A percentile compares a stretch with the other conserved stretches of the same genome.
phyloP scores from a whole-genome alignment of 1,139 yeast genomes.

The Geotrichum macrosporum region DNA sequence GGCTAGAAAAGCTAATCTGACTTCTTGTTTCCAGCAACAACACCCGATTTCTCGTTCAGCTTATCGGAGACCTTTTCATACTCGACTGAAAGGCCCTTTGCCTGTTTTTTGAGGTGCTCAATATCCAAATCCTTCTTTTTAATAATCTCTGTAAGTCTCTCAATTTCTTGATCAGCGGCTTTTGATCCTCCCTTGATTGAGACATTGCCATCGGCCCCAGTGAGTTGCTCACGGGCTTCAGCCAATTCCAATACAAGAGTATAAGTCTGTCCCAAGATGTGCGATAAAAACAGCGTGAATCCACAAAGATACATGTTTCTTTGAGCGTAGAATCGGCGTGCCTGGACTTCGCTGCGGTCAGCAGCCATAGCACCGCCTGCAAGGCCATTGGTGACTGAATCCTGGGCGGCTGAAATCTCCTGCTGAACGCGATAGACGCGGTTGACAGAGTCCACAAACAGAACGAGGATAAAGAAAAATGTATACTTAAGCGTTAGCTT shows the following conservation, averaged over 20 bases:
- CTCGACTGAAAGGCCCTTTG: constrained; percentile 60
- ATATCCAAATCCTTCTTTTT: constrained; percentile 60
- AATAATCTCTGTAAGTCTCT: constrained; percentile 51
- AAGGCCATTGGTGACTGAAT: constrained; percentile 18
- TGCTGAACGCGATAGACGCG: constrained; percentile 68
- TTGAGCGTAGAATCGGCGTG: constrained; percentile 89
- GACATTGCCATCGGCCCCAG: neutral
- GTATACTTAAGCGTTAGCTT: constrained; percentile 78
- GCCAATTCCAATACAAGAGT: constrained; percentile 73
- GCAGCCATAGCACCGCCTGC: constrained; percentile 18
- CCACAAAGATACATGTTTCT: constrained; percentile 97
- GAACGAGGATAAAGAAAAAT: constrained; percentile 73
- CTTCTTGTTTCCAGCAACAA: constrained; percentile 32
- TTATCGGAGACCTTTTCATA: constrained; percentile 50
- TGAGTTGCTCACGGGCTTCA: constrained; percentile 49
- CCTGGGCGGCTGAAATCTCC: constrained; percentile 44
- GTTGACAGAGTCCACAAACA: constrained; percentile 86
- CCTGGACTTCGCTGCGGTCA: constrained; percentile 76
- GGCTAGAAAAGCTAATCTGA: constrained; percentile 29
- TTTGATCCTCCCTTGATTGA: too few relatives aligned
- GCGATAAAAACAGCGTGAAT: constrained; percentile 82
- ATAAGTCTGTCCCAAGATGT: constrained; percentile 83
- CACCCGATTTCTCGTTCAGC: constrained; percentile 33
- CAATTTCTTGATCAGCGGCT: constrained; percentile 41
- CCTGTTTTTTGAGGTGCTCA: constrained; percentile 65